Evolutionary conservation across 352 stramenopile genomes (phyloP).

Genomic region (Pythium rhizo-oryzae): DNA sequence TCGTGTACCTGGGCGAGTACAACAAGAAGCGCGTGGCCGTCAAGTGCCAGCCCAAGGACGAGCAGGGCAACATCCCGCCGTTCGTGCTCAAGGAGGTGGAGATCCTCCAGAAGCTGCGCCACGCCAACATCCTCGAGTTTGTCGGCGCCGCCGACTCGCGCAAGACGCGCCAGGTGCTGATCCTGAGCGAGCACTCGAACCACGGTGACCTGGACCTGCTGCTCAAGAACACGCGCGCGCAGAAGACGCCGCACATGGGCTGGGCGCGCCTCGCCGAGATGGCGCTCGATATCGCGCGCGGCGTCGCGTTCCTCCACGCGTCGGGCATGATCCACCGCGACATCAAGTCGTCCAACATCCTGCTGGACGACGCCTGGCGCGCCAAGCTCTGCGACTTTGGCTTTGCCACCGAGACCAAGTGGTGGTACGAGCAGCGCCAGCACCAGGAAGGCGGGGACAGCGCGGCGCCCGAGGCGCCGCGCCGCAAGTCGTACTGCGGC

Average conservation of each 20-base stretch:
- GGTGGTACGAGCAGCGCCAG: conserved; percentile 34
- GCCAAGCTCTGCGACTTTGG: conserved; percentile 88
- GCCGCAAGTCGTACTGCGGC: conserved; percentile 85
- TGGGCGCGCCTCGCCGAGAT: conserved; percentile 69
- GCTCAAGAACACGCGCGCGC: conserved; percentile 58
- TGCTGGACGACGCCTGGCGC: conserved; percentile 70
- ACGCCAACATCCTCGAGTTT: conserved; percentile 79
- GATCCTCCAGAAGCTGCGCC: conserved; percentile 63
- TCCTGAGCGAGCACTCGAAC: conserved; percentile 80
- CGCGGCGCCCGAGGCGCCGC: conserved; percentile 29
- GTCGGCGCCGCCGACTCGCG: conserved; percentile 71
- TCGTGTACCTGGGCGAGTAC: conserved; percentile 80
- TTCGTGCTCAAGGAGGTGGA: conserved; percentile 84
- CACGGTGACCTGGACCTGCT: conserved; percentile 77
- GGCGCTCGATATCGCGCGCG: conserved; percentile 80
- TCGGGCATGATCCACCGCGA: conserved; percentile 80
- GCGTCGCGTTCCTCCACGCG: conserved; percentile 96
- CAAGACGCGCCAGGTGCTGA: conserved; percentile 78
- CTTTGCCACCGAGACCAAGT: conserved; percentile 77
- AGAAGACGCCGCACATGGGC: conserved; percentile 47
- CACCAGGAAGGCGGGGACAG: background rate
- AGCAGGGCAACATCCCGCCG: conserved; percentile 60
- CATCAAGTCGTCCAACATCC: conserved; percentile 90
- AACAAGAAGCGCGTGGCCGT: conserved; percentile 74
- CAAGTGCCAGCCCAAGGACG: conserved; percentile 87